phyloP scores from a whole-genome alignment of 2,329 filamentous ascomycete genomes.

The Paraphoma chrysanthemicola region DNA sequence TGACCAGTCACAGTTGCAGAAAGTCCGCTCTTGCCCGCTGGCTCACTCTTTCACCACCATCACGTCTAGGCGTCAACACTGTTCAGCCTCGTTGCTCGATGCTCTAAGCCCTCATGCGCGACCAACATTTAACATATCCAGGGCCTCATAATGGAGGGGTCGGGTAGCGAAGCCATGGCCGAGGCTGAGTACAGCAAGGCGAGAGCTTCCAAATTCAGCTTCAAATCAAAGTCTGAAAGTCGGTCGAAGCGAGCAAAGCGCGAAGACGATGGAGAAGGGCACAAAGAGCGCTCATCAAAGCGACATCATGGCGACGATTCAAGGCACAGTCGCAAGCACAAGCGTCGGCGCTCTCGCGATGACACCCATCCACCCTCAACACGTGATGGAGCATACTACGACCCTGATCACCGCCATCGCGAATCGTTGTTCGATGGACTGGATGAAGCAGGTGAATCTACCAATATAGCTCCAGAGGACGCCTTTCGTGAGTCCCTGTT shows the following conservation, averaged over 20 bases:
- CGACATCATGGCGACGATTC: constrained; percentile 19
- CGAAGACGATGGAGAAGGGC: constrained; percentile 8
- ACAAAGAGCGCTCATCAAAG: constrained; percentile 14
- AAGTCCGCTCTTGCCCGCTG: constrained; percentile 36
- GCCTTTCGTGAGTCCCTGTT: constrained; percentile 95
- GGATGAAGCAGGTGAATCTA: constrained; percentile 41
- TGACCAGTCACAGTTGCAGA: constrained; percentile 34
- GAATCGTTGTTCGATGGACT: constrained; percentile 41
- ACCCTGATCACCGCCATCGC: constrained; percentile 38
- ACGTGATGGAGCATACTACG: constrained; percentile 39
- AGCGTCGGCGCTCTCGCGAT: constrained; percentile 15
- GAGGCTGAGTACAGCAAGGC: constrained; percentile 31
- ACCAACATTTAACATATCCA: constrained; percentile 7
- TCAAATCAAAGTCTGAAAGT: constrained; percentile 42
- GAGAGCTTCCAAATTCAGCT: constrained; percentile 47
- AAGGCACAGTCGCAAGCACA: constrained; percentile 26
- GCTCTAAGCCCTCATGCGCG: background rate
- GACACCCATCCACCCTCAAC: constrained; percentile 33
- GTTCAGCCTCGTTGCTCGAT: background rate
- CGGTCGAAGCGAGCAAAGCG: constrained; percentile 18
- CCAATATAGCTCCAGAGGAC: constrained; percentile 62
- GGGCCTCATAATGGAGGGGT: constrained; percentile 36
- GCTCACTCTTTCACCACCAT: background rate
- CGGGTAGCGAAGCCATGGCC: constrained; percentile 26
- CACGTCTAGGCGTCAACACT: background rate